Evolutionary conservation across 2,329 filamentous ascomycete species (phyloP).

Genomic region (Ascochyta pisi): DNA sequence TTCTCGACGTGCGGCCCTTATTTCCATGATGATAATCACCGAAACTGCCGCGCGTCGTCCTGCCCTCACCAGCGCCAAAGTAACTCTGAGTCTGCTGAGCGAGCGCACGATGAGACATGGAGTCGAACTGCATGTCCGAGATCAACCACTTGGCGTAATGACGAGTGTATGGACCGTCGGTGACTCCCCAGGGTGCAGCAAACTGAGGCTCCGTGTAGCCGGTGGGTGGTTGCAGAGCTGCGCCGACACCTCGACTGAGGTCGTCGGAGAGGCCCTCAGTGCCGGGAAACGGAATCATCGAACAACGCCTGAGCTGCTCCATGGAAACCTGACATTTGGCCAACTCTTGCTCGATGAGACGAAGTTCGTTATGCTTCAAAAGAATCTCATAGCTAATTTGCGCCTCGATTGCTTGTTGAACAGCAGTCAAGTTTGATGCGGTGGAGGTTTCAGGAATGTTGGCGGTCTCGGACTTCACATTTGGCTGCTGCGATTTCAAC

Average conservation of each 20-base stretch:
- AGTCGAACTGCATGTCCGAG: slow-evolving; percentile 83
- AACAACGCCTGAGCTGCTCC: slow-evolving; percentile 91
- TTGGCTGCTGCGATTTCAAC: slow-evolving; percentile 29
- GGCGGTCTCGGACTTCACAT: slow-evolving; percentile 33
- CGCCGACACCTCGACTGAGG: slow-evolving; percentile 76
- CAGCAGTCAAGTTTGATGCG: slow-evolving; percentile 52
- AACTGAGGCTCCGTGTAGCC: slow-evolving; percentile 74
- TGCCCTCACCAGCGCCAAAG: slow-evolving; percentile 65
- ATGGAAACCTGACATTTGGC: slow-evolving; percentile 93
- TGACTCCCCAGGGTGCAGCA: slow-evolving; percentile 88
- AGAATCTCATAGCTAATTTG: slow-evolving; percentile 92
- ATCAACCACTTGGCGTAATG: slow-evolving; percentile 97
- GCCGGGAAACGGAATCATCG: slow-evolving; percentile 87
- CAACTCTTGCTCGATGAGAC: slow-evolving; percentile 93
- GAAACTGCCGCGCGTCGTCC: slow-evolving; percentile 79
- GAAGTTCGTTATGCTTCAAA: slow-evolving; percentile 91
- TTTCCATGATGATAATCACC: slow-evolving; percentile 59
- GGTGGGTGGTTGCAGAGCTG: slow-evolving; percentile 67
- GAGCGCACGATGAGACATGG: slow-evolving; percentile 49
- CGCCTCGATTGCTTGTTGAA: slow-evolving; percentile 78
- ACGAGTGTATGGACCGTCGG: slow-evolving; percentile 89
- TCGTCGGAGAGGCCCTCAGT: slow-evolving; percentile 70
- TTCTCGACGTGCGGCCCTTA: slow-evolving; percentile 65
- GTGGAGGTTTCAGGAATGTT: slow-evolving; percentile 34
- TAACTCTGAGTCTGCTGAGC: slow-evolving; percentile 46